phyloP scores from a whole-genome alignment of 163 green algal genomes.

The Coccomyxa subellipsoidea region DNA sequence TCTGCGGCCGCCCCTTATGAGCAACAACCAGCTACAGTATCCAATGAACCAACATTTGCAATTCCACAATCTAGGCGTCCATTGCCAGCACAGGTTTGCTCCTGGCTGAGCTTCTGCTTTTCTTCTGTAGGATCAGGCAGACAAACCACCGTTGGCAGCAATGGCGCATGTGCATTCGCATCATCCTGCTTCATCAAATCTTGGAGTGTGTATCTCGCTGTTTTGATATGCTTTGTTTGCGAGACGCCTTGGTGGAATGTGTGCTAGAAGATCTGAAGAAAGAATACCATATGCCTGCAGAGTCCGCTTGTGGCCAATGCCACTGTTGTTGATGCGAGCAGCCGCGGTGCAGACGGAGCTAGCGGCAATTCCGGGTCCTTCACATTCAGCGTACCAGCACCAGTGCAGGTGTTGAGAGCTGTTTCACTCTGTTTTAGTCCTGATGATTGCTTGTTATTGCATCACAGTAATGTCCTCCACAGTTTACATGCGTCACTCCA shows the following conservation, averaged over 20 bases:
- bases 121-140: too few species aligned
- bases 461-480: neutral
- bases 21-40: neutral
- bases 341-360: neutral
- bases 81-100: neutral
- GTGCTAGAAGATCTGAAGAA: too few species aligned
- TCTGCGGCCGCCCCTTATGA: neutral
- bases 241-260: too few species aligned
- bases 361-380: neutral
- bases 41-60: neutral
- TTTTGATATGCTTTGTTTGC: too few species aligned
- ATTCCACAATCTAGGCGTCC: neutral
- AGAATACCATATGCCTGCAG: too few species aligned
- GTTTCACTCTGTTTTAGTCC: neutral
- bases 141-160: too few species aligned
- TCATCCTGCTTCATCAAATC: too few species aligned
- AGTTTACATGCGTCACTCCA: too few species aligned
- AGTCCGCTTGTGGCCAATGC: conserved; percentile 43
- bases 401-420: neutral
- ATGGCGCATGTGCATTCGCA: too few species aligned
- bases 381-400: neutral
- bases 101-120: neutral
- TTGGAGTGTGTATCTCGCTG: too few species aligned
- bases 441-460: neutral
- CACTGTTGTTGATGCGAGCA: conserved; percentile 33